These are phyloP conservation scores for Puccinia horiana DNA, from an alignment of 1,284 basidiomycete genomes.

Conservation along the genomic window DNA sequence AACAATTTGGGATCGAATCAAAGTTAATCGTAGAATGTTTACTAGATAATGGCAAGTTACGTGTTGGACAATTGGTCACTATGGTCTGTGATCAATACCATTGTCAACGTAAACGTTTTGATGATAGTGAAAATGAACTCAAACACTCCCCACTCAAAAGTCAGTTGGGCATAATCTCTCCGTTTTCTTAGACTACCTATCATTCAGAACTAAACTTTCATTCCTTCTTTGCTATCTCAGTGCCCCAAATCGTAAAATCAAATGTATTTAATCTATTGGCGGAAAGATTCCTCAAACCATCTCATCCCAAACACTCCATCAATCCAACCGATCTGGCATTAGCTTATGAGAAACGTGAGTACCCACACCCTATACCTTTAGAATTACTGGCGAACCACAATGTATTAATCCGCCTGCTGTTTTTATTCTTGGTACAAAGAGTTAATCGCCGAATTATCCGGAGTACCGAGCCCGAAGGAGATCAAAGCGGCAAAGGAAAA, in stretches of 20 bases:
- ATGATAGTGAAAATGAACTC: conserved; percentile 18
- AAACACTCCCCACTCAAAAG: conserved; percentile 12
- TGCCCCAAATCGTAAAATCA: conserved; percentile 34
- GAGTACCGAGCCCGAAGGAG: conserved; percentile 41
- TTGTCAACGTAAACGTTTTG: conserved; percentile 5
- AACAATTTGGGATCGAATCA: conserved; percentile 40
- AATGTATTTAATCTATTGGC: conserved; percentile 35
- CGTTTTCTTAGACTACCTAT: neutral
- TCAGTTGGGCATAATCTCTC: neutral
- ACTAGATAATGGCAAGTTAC: conserved; percentile 35
- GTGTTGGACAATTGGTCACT: conserved; percentile 24
- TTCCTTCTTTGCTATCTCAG: neutral
- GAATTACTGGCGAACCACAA: neutral
- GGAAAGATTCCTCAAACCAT: conserved; percentile 35
- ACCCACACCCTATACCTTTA: neutral
- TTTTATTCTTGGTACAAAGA: conserved; percentile 6
- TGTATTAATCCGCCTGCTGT: neutral
- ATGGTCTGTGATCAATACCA: conserved; percentile 36
- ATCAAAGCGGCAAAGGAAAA: conserved; percentile 20
- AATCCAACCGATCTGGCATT: conserved; percentile 16
- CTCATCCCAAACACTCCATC: conserved; percentile 33
- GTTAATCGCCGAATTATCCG: conserved; percentile 19
- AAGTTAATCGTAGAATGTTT: conserved; percentile 27
- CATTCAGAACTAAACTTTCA: neutral
- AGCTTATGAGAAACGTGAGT: conserved; percentile 44